Evolutionary conservation across 2,329 filamentous ascomycete genomes (phyloP).

Genomic region (Davidsoniella virescens): DNA sequence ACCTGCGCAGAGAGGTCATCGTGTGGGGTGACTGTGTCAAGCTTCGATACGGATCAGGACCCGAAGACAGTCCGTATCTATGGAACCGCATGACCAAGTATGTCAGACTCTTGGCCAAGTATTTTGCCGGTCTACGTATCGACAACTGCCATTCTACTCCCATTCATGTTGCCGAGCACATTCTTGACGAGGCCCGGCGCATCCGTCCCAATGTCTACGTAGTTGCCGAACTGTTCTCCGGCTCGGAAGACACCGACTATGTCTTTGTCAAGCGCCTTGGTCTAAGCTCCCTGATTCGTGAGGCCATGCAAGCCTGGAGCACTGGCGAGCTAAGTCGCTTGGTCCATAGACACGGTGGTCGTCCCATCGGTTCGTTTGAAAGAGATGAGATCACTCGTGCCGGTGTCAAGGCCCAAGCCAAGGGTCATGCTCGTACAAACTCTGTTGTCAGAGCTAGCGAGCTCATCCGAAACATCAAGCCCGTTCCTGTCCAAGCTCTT

Average conservation of each 20-base stretch:
- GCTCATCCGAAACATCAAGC: conserved; percentile 64
- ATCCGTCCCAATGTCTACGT: conserved; percentile 80
- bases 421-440: conserved; percentile 13
- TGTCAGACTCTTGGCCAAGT: conserved; percentile 79
- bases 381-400: conserved; percentile 66
- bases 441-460: conserved; percentile 33
- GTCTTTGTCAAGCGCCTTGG: conserved; percentile 88
- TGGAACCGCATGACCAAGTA: conserved; percentile 96
- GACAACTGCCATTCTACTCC: conserved; percentile 98
- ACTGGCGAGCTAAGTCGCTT: conserved; percentile 83
- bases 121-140: conserved; percentile 89
- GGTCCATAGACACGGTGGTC: conserved; percentile 82
- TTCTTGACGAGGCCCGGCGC: conserved; percentile 81
- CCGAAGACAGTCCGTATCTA: conserved; percentile 76
- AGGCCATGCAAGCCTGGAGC: conserved; percentile 97
- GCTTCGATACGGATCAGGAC: conserved; percentile 67
- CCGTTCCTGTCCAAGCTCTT: conserved; percentile 77
- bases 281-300: conserved; percentile 78
- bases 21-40: conserved; percentile 99
- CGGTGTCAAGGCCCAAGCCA: conserved; percentile 24
- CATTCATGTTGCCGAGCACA: conserved; percentile 82
- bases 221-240: conserved; percentile 88
- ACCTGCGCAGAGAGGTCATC: conserved; percentile 88
- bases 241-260: conserved; percentile 90
- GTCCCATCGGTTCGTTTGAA: conserved; percentile 93